Conservation (phyloP, 164 flowering plant species). For the Litsea cubeba region DNA sequence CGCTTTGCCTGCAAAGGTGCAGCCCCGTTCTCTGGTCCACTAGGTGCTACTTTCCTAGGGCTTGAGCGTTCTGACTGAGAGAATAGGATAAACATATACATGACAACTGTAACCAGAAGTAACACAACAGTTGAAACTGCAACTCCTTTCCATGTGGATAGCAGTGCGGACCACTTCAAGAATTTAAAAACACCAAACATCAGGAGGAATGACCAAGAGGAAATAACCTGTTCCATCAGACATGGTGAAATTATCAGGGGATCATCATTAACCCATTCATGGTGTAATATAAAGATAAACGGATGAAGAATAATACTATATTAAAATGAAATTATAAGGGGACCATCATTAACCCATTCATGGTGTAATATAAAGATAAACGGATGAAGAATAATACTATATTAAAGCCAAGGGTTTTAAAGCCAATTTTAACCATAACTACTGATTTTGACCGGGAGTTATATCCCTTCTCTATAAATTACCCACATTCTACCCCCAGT, state of each 20-base stretch:
- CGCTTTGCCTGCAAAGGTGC: conserved; percentile 19
- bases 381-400: too few species aligned
- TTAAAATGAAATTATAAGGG: too few species aligned
- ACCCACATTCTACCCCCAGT: too few species aligned
- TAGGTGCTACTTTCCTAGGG: conserved; percentile 26
- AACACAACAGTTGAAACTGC: conserved; percentile 36
- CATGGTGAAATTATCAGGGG: not conserved
- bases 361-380: too few species aligned
- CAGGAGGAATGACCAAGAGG: conserved; percentile 47
- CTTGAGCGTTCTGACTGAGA: conserved; percentile 63
- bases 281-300: too few species aligned
- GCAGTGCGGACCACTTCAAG: conserved; percentile 38
- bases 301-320: too few species aligned
- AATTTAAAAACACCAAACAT: conserved; percentile 28
- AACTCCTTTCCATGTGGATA: conserved; percentile 64
- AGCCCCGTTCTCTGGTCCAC: conserved; percentile 16
- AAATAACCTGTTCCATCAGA: conserved; percentile 38
- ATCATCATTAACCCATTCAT: not conserved
- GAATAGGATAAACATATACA: conserved; percentile 62
- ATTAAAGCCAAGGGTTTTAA: too few species aligned
- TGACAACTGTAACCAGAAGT: conserved; percentile 41
- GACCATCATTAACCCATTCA: not conserved
- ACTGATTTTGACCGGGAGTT: too few species aligned
- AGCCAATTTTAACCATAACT: too few species aligned
- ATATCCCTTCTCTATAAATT: too few species aligned